Conservation (phyloP, 192 early-diverging fungal genomes). For the Helicostylum pulchrum region DNA sequence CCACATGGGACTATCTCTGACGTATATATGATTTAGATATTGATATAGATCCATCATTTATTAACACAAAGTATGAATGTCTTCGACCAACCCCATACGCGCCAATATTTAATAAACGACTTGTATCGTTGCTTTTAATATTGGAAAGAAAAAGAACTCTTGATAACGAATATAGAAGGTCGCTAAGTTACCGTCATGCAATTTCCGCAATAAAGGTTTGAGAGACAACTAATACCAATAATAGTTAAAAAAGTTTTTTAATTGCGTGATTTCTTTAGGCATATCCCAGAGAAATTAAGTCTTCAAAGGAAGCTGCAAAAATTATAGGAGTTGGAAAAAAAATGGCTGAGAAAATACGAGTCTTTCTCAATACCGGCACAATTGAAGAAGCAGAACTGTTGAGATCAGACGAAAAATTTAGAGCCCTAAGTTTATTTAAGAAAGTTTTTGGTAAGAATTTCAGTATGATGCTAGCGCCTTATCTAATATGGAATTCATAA, state of each 20-base stretch:
- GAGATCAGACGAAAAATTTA: conserved; percentile 12
- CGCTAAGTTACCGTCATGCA: conserved; percentile 29
- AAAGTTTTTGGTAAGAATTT: conserved; percentile 22
- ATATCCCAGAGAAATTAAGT: conserved; percentile 31
- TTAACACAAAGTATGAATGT: conserved; percentile 35
- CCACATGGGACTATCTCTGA: neutral
- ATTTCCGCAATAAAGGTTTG: conserved; percentile 32
- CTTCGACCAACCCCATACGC: conserved; percentile 34
- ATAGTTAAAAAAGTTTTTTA: neutral
- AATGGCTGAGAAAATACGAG: conserved; percentile 18
- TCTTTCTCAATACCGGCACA: conserved; percentile 21
- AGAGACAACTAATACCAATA: neutral
- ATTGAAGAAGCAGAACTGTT: conserved; percentile 28
- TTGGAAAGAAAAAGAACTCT: conserved; percentile 25
- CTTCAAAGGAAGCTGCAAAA: conserved; percentile 25
- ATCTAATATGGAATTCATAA: too few species aligned
- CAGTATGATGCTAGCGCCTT: too few species aligned
- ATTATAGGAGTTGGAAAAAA: conserved; percentile 33
- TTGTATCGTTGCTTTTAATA: conserved; percentile 21
- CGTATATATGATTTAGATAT: conserved; percentile 6
- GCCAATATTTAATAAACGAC: conserved; percentile 19
- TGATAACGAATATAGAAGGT: conserved; percentile 18
- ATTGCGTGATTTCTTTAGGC: conserved; percentile 3
- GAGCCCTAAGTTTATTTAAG: conserved; percentile 17
- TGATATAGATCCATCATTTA: conserved; percentile 29